Percentiles rank a stretch among this genome's conserved stretches.
Conservation (phyloP, 192 early-diverging fungal species). For the Coemansia nantahalensis region DNA sequence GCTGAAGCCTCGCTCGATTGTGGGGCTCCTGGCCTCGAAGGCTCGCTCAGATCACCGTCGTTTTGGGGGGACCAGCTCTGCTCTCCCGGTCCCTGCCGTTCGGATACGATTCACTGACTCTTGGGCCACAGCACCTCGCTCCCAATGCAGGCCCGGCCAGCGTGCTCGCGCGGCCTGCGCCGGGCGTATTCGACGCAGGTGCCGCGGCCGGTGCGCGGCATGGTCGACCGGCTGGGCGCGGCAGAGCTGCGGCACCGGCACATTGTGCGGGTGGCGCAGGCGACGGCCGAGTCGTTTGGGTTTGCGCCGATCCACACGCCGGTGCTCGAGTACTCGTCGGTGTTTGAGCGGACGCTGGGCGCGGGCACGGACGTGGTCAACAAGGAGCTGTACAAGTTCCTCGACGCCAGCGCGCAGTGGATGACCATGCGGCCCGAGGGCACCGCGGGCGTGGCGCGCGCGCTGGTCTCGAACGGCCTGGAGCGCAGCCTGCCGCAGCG, state of each 20-base stretch:
- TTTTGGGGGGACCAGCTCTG: too few species aligned
- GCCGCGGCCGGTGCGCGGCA: conserved; percentile 59
- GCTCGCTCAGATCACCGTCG: too few species aligned
- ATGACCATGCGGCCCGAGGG: conserved; percentile 70
- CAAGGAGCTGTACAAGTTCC: conserved; percentile 68
- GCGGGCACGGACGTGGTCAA: conserved; percentile 64
- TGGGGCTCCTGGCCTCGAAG: too few species aligned
- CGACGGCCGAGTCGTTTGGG: conserved; percentile 50
- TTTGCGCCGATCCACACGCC: conserved; percentile 63
- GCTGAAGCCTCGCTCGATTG: too few species aligned
- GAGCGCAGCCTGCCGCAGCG: conserved; percentile 49
- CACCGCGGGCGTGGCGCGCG: conserved; percentile 54
- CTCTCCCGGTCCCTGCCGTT: too few species aligned
- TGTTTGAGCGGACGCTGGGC: conserved; percentile 63
- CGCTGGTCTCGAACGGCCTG: conserved; percentile 49
- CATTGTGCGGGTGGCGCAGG: conserved; percentile 43
- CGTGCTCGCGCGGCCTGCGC: too few species aligned
- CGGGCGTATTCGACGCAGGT: conserved; percentile 7
- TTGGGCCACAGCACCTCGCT: too few species aligned
- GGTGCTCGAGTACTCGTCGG: conserved; percentile 62
- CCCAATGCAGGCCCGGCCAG: too few species aligned
- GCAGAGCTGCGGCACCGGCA: conserved; percentile 47
- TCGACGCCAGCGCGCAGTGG: conserved; percentile 55
- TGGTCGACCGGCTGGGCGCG: conserved; percentile 59
- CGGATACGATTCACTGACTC: too few species aligned